Base-by-base conservation (phyloP, 139 green algal genomes). In the Chlorella vulgaris region DNA sequence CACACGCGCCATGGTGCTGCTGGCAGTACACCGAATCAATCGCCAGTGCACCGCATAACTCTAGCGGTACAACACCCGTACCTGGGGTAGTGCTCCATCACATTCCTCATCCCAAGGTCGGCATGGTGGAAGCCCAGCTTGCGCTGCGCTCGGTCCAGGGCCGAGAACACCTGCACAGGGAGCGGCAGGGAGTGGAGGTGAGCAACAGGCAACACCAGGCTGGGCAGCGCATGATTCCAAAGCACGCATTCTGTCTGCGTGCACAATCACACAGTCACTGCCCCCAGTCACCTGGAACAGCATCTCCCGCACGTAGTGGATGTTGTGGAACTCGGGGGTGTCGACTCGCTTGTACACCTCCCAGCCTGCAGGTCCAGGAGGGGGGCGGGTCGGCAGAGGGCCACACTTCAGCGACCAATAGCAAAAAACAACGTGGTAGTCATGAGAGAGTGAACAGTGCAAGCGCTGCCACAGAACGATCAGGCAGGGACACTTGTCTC, bases 291-390 rank as follows among this genome's bases (percentile, higher is more conserved):
- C 81, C 74, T 87, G 83, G 74, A 83, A 87, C 71, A 88, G 71
- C 84, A 88, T 85, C 50, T 88, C 84, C 13, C 84, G 55, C 29
- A 88, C 38, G 38, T 79, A 88, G 38, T 80, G 70, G 36, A 88
- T 88, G 61, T 88, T 88, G 77, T 85, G 79, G 47, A 88, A 88
- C 36, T 66, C 51, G 22, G 70, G 78, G 4, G 71, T 76, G 31
- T 70, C 47, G 42, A 88, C 31, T 1, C 84, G 60, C 61, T 83
- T 85, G 55, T 81, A 78, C 19, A 83, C 55, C 40, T 84, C 80
- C 80, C 80, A 84, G 8, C 80, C 78, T 83, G 78, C 66, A 61
- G 58, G 15, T 21, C 15, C 21, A 31, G 33, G 70, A 35, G 26
- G 35, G 29, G 15, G 71, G 33, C 31, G n/a, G 71, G 28, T 28